phyloP scores from a whole-genome alignment of 495 filamentous ascomycete genomes.

The Aspergillus olivimuriae region DNA sequence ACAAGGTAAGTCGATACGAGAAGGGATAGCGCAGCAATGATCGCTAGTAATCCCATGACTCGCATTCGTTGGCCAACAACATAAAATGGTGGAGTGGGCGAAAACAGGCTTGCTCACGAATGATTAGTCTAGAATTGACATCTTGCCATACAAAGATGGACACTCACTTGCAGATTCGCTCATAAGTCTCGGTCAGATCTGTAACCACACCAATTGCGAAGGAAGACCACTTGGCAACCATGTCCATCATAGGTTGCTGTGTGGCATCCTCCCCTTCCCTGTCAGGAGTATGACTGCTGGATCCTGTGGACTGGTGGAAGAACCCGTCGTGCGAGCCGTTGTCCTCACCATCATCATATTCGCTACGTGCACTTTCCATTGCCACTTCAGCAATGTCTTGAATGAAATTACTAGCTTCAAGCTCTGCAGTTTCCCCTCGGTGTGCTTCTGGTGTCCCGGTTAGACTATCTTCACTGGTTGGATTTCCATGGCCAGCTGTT shows the following conservation, averaged over 20 bases:
- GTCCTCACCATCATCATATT: constrained; percentile 1
- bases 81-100: background rate
- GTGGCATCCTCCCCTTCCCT: background rate
- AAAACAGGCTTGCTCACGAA: background rate
- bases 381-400: constrained; percentile 4
- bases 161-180: background rate
- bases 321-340: too few species aligned
- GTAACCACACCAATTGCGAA: background rate
- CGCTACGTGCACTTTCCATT: background rate
- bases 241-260: background rate
- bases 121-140: background rate
- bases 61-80: background rate
- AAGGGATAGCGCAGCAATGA: background rate
- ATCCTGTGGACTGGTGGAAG: too few species aligned
- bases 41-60: background rate
- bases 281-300: too few species aligned
- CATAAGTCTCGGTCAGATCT: background rate
- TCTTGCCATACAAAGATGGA: background rate
- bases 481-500: background rate
- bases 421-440: constrained; percentile 4
- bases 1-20: background rate
- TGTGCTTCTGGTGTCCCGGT: constrained; percentile 1
- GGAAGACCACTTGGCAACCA: background rate
- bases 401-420: constrained; percentile 3
- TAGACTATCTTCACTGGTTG: background rate